These are phyloP conservation scores for Tirmania nivea DNA, from an alignment of 495 filamentous ascomycete genomes.

Conservation along the genomic window DNA sequence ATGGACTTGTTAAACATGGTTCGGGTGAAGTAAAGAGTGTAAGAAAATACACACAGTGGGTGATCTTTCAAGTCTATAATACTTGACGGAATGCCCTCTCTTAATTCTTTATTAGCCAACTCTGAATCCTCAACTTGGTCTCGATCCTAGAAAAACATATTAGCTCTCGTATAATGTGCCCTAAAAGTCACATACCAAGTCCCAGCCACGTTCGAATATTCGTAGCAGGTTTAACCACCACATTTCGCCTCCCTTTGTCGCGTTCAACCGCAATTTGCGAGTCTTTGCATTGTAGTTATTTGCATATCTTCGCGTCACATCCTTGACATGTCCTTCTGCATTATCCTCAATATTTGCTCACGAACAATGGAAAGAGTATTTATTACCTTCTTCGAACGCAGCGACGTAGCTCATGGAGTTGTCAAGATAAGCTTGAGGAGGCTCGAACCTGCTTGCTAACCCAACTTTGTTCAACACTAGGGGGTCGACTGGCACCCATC, in stretches of 20 bases:
- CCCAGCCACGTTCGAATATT: not conserved
- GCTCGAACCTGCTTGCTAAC: conserved; percentile 53
- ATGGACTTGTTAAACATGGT: not conserved
- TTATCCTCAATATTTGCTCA: too few species aligned
- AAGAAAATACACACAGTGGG: conserved; percentile 38
- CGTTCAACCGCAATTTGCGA: conserved; percentile 50
- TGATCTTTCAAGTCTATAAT: conserved; percentile 85
- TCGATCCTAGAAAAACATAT: conserved; percentile 25
- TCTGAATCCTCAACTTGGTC: conserved; percentile 69
- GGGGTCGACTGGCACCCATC: conserved; percentile 78
- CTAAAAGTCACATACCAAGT: conserved; percentile 8
- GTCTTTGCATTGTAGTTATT: conserved; percentile 81
- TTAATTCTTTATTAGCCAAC: conserved; percentile 41
- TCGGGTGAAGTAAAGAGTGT: not conserved
- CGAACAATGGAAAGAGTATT: not conserved
- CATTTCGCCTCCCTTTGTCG: conserved; percentile 35
- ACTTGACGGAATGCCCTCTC: conserved; percentile 75
- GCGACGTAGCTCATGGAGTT: conserved; percentile 68
- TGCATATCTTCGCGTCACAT: conserved; percentile 61
- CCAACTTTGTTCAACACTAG: conserved; percentile 55
- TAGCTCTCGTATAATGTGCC: too few species aligned
- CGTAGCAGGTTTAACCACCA: conserved; percentile 40
- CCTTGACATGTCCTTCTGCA: conserved; percentile 42
- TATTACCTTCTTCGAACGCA: conserved; percentile 43
- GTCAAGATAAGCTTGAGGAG: conserved; percentile 45